Conservation (phyloP, 805 yeast genomes). For the Zygosaccharomyces lentus region DNA sequence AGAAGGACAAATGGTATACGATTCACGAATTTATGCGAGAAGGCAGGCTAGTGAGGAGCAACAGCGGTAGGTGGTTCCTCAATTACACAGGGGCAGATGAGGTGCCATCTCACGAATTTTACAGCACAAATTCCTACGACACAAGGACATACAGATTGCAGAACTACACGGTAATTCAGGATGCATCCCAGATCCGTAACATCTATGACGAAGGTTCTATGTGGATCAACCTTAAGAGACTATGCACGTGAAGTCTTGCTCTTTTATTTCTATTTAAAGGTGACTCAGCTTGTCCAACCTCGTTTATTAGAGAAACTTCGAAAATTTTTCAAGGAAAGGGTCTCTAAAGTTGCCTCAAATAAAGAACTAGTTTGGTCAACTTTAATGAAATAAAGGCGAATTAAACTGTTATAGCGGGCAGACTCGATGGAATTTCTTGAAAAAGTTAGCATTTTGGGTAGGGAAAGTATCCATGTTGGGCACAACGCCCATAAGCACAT, state of each 20-base stretch:
- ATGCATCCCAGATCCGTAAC: constrained; percentile 24
- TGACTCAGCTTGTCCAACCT: constrained; percentile 1
- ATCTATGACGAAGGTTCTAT: constrained; percentile 32
- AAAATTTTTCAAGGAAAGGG: constrained; percentile 2
- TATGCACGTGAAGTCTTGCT: constrained; percentile 14
- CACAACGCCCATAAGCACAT: constrained; percentile 73
- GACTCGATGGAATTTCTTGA: constrained; percentile 26
- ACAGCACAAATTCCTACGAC: constrained; percentile 34
- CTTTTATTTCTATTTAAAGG: no score
- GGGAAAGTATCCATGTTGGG: constrained; percentile 85
- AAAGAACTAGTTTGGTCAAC: background rate
- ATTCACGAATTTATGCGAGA: constrained; percentile 49
- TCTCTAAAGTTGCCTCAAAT: background rate
- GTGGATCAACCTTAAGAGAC: constrained; percentile 23
- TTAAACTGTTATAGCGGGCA: background rate
- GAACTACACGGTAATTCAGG: constrained; percentile 12
- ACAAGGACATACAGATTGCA: constrained; percentile 14
- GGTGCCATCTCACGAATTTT: constrained; percentile 13
- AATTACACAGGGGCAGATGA: background rate
- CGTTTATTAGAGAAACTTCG: background rate
- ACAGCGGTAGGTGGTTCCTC: constrained; percentile 17
- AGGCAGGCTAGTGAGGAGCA: constrained; percentile 33
- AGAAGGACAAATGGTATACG: constrained; percentile 65
- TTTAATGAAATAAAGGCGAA: background rate
- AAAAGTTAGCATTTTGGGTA: constrained; percentile 74